Evolutionary conservation across 1,139 yeast genomes (phyloP).

Genomic region (Blastobotrys raffinosifermentans): DNA sequence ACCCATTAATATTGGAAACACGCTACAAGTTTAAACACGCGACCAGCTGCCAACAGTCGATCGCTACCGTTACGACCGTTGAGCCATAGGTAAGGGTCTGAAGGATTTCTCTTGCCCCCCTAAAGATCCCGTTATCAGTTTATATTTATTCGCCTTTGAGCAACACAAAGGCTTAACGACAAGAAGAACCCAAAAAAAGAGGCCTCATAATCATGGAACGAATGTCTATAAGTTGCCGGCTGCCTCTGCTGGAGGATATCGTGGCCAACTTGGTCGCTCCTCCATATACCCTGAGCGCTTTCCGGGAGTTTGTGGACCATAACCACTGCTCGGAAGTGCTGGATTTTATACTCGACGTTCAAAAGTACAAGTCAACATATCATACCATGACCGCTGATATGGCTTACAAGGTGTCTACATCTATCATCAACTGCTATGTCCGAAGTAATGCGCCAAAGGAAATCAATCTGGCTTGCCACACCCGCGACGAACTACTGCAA

Average conservation of each 20-base stretch:
- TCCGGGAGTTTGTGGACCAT: slow-evolving; percentile 27
- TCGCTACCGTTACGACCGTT: no score
- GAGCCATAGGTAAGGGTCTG: no score
- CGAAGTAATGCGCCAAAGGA: slow-evolving; percentile 29
- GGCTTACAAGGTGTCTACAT: slow-evolving; percentile 23
- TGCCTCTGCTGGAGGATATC: slow-evolving; percentile 28
- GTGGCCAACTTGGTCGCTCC: slow-evolving; percentile 22
- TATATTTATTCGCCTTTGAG: no score
- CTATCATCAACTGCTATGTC: slow-evolving; percentile 29
- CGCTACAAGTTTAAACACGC: no score
- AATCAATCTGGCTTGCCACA: slow-evolving; percentile 29
- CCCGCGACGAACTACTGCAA: slow-evolving; percentile 21
- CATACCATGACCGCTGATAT: slow-evolving; percentile 5
- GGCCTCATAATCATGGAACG: no score
- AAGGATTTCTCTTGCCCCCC: no score
- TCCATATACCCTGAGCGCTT: slow-evolving; percentile 28
- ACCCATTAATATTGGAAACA: no score
- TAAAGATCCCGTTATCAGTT: no score
- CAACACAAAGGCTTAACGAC: no score
- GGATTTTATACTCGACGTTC: slow-evolving; percentile 31
- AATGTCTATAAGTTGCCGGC: no score
- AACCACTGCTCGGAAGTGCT: slow-evolving; percentile 34
- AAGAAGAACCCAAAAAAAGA: no score
- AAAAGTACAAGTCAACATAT: slow-evolving; percentile 23
- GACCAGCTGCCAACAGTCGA: no score